phyloP scores from a whole-genome alignment of 73 alveolate species.

The Breviolum minutum region DNA sequence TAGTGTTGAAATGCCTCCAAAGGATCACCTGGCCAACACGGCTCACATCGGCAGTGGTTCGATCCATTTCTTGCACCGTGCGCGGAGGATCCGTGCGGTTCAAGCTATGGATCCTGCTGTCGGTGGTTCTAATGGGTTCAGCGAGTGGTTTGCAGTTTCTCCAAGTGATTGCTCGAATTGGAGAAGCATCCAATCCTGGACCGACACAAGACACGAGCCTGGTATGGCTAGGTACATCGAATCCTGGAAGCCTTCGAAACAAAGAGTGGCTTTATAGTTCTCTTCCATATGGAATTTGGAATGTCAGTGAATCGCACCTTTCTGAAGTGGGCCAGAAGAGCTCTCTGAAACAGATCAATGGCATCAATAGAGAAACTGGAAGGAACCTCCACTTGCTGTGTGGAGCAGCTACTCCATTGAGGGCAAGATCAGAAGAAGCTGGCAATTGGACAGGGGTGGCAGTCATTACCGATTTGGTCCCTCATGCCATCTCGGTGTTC shows the following conservation, averaged over 20 bases:
- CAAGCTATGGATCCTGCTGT: too few species aligned
- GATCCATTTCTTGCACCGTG: too few species aligned
- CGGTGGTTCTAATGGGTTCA: too few species aligned
- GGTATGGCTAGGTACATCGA: background rate
- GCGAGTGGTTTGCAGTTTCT: too few species aligned
- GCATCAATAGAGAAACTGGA: background rate
- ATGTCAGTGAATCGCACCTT: background rate
- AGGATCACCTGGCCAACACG: too few species aligned
- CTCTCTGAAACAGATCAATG: background rate
- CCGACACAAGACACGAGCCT: too few species aligned
- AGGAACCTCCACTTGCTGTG: background rate
- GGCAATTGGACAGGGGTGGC: background rate
- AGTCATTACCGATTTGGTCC: background rate
- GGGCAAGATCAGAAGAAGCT: background rate
- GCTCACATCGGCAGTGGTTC: too few species aligned
- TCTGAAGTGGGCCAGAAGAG: background rate
- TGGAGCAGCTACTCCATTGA: background rate
- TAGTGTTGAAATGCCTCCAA: too few species aligned
- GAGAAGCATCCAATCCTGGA: background rate
- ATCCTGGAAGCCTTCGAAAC: background rate
- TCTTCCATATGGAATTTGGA: background rate
- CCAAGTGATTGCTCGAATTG: background rate
- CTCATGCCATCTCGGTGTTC: background rate
- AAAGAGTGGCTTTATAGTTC: background rate
- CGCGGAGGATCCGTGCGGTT: too few species aligned